Percentiles rank a stretch among this genome's conserved stretches.
These are phyloP conservation scores for Lasiosphaeria miniovina DNA, from an alignment of 495 filamentous ascomycete genomes.

Conservation along the genomic window DNA sequence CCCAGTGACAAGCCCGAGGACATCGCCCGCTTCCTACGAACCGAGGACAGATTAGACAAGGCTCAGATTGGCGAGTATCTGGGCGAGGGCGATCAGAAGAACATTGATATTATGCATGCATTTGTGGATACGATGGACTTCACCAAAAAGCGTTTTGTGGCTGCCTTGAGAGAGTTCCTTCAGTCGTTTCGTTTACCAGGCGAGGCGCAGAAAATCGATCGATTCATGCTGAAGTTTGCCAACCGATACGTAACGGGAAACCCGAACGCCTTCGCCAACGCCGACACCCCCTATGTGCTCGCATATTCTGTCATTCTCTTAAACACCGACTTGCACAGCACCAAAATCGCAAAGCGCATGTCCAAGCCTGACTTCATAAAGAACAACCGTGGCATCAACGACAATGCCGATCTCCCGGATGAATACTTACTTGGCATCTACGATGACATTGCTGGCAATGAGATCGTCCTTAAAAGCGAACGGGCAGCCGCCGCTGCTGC, in stretches of 20 bases:
- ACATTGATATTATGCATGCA: conserved; percentile 96
- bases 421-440: conserved; percentile 89
- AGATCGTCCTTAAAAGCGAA: conserved; percentile 93
- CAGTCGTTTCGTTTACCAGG: conserved; percentile 94
- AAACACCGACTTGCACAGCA: conserved; percentile 93
- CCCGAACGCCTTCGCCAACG: conserved; percentile 96
- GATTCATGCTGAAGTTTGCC: conserved; percentile 99
- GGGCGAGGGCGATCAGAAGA: conserved; percentile 86
- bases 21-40: conserved; percentile 78
- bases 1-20: conserved; percentile 69
- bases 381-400: conserved; percentile 98
- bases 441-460: conserved; percentile 84
- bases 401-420: conserved; percentile 87
- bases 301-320: conserved; percentile 96
- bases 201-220: conserved; percentile 98
- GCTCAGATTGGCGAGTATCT: conserved; percentile 90
- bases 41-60: conserved; percentile 78
- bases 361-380: conserved; percentile 96
- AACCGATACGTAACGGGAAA: conserved; percentile 93
- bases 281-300: conserved; percentile 94
- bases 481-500: conserved; percentile 78
- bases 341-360: conserved; percentile 84
- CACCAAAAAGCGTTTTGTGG: conserved; percentile 86
- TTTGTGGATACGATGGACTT: conserved; percentile 98
- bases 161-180: conserved; percentile 84